These are phyloP conservation scores for Nicotiana benthamiana DNA, from an alignment of 257 asterid genomes.

Conservation along the genomic window DNA sequence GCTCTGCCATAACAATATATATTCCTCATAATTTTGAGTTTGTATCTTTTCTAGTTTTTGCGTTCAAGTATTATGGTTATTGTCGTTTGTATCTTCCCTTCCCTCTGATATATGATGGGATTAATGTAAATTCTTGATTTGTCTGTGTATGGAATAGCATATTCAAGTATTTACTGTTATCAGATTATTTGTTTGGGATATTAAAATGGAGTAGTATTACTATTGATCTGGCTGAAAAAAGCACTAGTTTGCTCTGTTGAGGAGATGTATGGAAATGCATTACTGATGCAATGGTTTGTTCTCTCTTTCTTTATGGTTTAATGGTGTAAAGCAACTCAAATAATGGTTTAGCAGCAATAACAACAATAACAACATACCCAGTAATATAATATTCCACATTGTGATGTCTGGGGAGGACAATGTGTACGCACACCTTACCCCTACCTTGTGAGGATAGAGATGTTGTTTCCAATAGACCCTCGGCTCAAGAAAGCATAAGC, in stretches of 20 bases:
- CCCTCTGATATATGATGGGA: not conserved
- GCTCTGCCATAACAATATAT: not conserved
- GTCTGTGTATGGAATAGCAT: not conserved
- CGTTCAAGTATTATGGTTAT: not conserved
- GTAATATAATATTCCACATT: too few species aligned
- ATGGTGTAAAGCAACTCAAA: not conserved
- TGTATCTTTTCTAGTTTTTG: not conserved
- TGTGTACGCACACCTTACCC: too few species aligned
- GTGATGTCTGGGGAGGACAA: too few species aligned
- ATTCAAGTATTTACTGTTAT: not conserved
- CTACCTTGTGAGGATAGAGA: too few species aligned
- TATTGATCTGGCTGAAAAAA: not conserved
- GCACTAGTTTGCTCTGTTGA: not conserved
- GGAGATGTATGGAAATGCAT: not conserved
- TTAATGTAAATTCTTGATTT: not conserved
- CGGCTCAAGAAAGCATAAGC: too few species aligned
- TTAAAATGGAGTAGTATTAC: not conserved
- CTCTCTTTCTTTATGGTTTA: not conserved
- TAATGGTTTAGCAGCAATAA: not conserved
- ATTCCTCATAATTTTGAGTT: not conserved
- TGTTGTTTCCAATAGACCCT: too few species aligned
- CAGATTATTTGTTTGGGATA: not conserved
- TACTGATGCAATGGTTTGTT: not conserved
- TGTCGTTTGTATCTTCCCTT: not conserved
- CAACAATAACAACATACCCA: too few species aligned